Conservation (phyloP, 345 rosid species). For the Mallotus nudiflorus region DNA sequence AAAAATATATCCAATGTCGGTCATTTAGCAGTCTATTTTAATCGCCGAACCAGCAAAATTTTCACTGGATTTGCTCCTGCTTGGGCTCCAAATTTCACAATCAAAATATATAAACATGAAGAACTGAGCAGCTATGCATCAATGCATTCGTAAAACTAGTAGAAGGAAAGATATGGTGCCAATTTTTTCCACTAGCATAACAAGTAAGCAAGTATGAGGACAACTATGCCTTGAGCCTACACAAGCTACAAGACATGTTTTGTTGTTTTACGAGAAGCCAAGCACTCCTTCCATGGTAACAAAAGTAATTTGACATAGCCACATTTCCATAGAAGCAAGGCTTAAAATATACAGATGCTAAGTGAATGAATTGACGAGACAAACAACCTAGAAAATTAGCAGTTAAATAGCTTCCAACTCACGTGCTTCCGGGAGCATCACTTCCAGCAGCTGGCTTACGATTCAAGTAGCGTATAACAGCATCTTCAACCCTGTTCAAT, state of each 20-base stretch:
- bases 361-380: slow-evolving; percentile 5
- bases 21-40: too few species aligned
- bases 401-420: slow-evolving; percentile 26
- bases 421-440: slow-evolving; percentile 84
- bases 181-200: slow-evolving; percentile 10
- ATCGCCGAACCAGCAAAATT: too few species aligned
- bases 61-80: too few species aligned
- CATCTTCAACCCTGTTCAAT: slow-evolving; percentile 86
- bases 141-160: background rate
- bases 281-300: slow-evolving; percentile 2
- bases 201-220: slow-evolving; percentile 7
- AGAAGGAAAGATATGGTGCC: slow-evolving; percentile 5
- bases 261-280: slow-evolving; percentile 23
- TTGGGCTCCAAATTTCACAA: too few species aligned
- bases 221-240: slow-evolving; percentile 23
- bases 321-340: slow-evolving; percentile 9
- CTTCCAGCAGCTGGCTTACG: slow-evolving; percentile 86
- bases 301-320: slow-evolving; percentile 19
- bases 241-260: slow-evolving; percentile 16
- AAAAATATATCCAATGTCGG: too few species aligned
- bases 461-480: slow-evolving; percentile 88
- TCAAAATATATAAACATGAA: too few species aligned
- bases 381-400: background rate
- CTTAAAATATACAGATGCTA: slow-evolving; percentile 26
- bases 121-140: too few species aligned